A percentile compares a stretch with the other conserved stretches of the same genome.
These are phyloP conservation scores for Colletotrichum sp. DNA, from an alignment of 2,329 filamentous ascomycete species.

Conservation along the genomic window DNA sequence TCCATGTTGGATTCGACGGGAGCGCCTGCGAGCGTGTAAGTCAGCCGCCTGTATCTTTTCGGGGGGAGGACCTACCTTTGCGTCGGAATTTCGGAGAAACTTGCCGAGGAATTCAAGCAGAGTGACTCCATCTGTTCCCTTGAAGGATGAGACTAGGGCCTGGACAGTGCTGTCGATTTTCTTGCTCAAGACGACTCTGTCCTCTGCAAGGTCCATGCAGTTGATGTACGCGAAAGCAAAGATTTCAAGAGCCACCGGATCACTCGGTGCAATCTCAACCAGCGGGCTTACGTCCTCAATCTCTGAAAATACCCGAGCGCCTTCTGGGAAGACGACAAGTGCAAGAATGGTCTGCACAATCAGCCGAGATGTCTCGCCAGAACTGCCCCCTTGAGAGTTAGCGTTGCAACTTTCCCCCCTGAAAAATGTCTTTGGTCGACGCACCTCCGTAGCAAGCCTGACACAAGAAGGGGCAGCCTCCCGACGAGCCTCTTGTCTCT, in stretches of 20 bases:
- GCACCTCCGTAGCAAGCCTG: conserved; percentile 59
- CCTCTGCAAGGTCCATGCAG: conserved; percentile 37
- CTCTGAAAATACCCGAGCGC: conserved; percentile 52
- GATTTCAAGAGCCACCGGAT: conserved; percentile 60
- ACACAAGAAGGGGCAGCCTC: conserved; percentile 59
- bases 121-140: conserved; percentile 64
- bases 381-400: conserved; percentile 39
- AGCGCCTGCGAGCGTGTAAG: conserved; percentile 43
- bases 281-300: conserved; percentile 59
- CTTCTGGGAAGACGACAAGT: conserved; percentile 57
- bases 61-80: conserved; percentile 44
- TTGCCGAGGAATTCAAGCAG: conserved; percentile 62
- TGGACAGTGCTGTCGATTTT: conserved; percentile 55
- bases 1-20: conserved; percentile 58
- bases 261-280: conserved; percentile 59
- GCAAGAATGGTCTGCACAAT: conserved; percentile 63
- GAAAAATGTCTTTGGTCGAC: background rate
- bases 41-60: conserved; percentile 5
- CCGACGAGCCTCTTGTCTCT: conserved; percentile 52
- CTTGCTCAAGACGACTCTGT: conserved; percentile 32
- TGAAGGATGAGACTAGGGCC: conserved; percentile 57
- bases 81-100: conserved; percentile 54
- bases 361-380: conserved; percentile 54
- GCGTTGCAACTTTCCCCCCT: background rate
- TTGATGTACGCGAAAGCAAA: conserved; percentile 63